Conservation (phyloP, 371 early-diverging fungal species). For the Syncephalastrum sp. region DNA sequence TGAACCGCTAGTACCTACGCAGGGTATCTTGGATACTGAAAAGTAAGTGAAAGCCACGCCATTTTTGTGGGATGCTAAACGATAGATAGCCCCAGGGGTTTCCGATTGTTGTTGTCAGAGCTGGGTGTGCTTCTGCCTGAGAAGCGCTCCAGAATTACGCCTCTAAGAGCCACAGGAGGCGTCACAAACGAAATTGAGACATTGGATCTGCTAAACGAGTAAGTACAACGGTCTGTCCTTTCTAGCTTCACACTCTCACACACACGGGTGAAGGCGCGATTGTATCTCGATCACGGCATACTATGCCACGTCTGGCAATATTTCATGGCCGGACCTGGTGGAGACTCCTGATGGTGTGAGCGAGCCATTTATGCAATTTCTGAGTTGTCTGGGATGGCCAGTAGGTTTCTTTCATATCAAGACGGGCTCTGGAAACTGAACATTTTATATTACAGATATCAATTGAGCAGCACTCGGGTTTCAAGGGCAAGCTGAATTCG, state of each 20-base stretch:
- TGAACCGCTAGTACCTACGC: neutral
- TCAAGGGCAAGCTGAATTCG: slow-evolving; percentile 57
- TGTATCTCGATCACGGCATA: slow-evolving; percentile 66
- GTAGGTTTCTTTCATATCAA: slow-evolving; percentile 31
- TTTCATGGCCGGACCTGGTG: slow-evolving; percentile 55
- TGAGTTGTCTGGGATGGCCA: slow-evolving; percentile 73
- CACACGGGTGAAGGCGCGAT: slow-evolving; percentile 56
- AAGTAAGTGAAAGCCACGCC: neutral
- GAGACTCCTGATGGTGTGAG: slow-evolving; percentile 48
- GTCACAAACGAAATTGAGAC: slow-evolving; percentile 65
- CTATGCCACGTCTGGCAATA: slow-evolving; percentile 57
- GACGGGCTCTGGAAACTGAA: neutral
- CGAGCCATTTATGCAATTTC: slow-evolving; percentile 66
- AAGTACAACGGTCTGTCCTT: slow-evolving; percentile 15
- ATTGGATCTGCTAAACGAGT: slow-evolving; percentile 70
- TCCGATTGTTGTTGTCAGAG: slow-evolving; percentile 65
- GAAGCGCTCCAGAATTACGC: slow-evolving; percentile 57
- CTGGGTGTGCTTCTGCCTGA: slow-evolving; percentile 63
- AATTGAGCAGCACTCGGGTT: slow-evolving; percentile 61
- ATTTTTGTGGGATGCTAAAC: neutral
- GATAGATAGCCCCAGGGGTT: slow-evolving; percentile 42
- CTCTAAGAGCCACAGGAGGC: slow-evolving; percentile 59
- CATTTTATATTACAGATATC: slow-evolving; percentile 37
- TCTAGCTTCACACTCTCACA: neutral
- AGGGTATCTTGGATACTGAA: neutral